A percentile compares a stretch with the other conserved stretches of the same genome.
Conservation (phyloP, 2,329 filamentous ascomycete genomes). For the Lithohypha guttulata region DNA sequence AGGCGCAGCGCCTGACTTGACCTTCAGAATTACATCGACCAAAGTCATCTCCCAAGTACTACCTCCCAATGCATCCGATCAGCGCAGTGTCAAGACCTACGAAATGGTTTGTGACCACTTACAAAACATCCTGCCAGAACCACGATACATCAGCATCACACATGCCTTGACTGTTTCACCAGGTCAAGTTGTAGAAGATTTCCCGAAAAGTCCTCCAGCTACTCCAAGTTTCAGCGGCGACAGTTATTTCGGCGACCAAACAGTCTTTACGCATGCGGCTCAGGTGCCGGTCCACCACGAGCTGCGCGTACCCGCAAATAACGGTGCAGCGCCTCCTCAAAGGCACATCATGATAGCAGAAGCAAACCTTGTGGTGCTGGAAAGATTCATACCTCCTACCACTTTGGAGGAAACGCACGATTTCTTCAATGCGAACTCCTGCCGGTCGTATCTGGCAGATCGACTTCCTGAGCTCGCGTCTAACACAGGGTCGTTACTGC, state of each 20-base stretch:
- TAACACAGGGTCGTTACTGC: constrained; percentile 46
- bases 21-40: not conserved
- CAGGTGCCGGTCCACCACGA: constrained; percentile 49
- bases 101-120: constrained; percentile 7
- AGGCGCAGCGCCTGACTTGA: not conserved
- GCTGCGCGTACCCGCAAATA: constrained; percentile 32
- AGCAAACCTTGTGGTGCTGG: constrained; percentile 50
- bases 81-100: constrained; percentile 5
- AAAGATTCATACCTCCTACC: constrained; percentile 55
- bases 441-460: constrained; percentile 49
- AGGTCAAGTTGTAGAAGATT: constrained; percentile 42
- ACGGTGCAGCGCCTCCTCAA: constrained; percentile 24
- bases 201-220: constrained; percentile 52
- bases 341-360: constrained; percentile 44
- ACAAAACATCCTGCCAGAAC: constrained; percentile 3
- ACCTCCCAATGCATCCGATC: constrained; percentile 4
- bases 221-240: constrained; percentile 43
- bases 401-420: constrained; percentile 48
- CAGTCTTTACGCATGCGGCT: constrained; percentile 52
- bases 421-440: constrained; percentile 42
- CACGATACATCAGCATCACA: constrained; percentile 53
- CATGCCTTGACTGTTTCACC: constrained; percentile 49
- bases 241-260: constrained; percentile 47
- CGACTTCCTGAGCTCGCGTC: constrained; percentile 50
- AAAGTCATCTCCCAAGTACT: constrained; percentile 8